Evolutionary conservation across 192 early-diverging fungal species (phyloP).

Genomic region (Gaertneriomyces semiglobifer): DNA sequence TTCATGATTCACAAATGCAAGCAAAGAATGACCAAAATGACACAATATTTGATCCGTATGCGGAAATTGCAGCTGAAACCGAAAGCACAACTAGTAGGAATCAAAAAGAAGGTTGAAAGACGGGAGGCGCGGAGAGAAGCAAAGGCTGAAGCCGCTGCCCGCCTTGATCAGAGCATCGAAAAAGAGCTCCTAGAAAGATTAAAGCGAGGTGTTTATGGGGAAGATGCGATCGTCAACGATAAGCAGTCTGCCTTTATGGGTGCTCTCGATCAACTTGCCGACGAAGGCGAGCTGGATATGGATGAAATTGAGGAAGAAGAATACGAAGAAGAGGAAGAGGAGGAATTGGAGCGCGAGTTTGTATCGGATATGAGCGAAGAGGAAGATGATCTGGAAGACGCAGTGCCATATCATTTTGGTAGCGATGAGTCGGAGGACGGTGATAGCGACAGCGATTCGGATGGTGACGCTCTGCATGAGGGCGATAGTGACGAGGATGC

Average conservation of each 20-base stretch:
- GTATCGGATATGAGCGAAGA: conserved; percentile 39
- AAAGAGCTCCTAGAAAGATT: conserved; percentile 92
- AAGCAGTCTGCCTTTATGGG: conserved; percentile 84
- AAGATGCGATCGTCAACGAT: conserved; percentile 91
- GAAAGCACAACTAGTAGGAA: conserved; percentile 72
- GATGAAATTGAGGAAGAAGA: conserved; percentile 44
- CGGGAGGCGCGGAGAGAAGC: conserved; percentile 80
- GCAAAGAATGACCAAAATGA: conserved; percentile 92
- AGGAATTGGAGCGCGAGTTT: conserved; percentile 47
- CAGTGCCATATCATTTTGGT: no score
- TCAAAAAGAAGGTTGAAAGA: conserved; percentile 93
- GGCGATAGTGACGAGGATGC: conserved; percentile 3
- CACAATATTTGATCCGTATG: conserved; percentile 93
- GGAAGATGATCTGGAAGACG: no score
- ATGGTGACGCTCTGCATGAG: conserved; percentile 16
- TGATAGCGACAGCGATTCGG: conserved; percentile 37
- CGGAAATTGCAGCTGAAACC: conserved; percentile 82
- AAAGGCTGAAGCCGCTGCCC: conserved; percentile 87
- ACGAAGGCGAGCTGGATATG: conserved; percentile 35
- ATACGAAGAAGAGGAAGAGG: conserved; percentile 32
- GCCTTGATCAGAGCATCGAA: conserved; percentile 87
- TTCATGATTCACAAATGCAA: conserved; percentile 94
- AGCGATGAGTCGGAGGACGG: conserved; percentile 26
- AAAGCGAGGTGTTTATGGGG: conserved; percentile 87
- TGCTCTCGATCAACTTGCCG: conserved; percentile 66